Base-by-base conservation (phyloP, 495 filamentous ascomycete species). In the Clohesyomyces aquaticus region DNA sequence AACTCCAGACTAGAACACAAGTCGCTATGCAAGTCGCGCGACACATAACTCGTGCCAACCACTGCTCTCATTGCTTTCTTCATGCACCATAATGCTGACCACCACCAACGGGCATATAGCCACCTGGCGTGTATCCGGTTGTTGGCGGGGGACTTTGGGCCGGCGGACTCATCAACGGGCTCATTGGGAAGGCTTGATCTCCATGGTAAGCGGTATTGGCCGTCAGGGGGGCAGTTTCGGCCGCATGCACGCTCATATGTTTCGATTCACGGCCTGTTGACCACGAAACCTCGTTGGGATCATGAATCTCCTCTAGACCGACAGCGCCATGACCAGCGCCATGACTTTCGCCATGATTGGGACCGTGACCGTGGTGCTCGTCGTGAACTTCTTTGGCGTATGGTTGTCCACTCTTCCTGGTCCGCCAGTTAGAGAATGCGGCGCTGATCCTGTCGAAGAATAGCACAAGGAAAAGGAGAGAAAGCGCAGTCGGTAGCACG, bases 361-460 rank as follows among this genome's bases (percentile, higher is more conserved):
- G 26, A 2, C 51, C 53, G 35, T 54, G 50, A 43, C 52, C 46
- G 25, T 60, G 54, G 21, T 66, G 56, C 38, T 66, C 52, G 0
- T 57, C 63, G 0, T 57, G 45, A 19, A 35, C n/a, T 21, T 70
- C 58, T 3, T 48, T 19, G 0, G 52, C 67, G 42, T 66, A 66
- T 8, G 57, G 45, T 54, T 62, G 21, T 47, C 67, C 67, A 47
- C 59, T 66, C 54, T 53, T 53, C 12, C 22, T 59, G 4, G 66
- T 27, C 11, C 42, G 58, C 63, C 62, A 66, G 43, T 70, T 70
- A 10, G 48, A 55, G 46, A 63, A 59, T 12, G 51, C 38, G 3
- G 57, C 63, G 46, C 59, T 65, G 26, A 67, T 1, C 26, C 51
- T 57, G 56, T 68, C 65, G 65, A 68, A 60, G 25, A 71, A 22